Base-by-base conservation (phyloP, 2,329 filamentous ascomycete species). In the Trichoderma sp. region DNA sequence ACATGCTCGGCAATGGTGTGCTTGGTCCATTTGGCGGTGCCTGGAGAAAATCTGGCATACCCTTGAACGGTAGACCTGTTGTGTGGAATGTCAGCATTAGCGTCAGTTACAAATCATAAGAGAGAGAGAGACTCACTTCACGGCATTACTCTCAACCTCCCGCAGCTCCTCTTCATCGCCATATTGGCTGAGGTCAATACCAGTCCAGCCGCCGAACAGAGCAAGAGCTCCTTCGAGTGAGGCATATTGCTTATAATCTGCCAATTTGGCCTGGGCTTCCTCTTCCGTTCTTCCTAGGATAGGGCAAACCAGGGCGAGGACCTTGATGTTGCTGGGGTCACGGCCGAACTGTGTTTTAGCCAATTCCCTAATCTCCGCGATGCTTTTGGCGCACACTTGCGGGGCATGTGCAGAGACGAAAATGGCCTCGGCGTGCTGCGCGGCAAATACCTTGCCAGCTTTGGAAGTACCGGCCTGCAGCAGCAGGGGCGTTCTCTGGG, bases 121-220 rank as follows among this genome's bases (percentile, higher is more conserved):
- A 2, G 9, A 1, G 15, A 17, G 9, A n/a, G 10, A 7, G 3
- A 67, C 70, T 58, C 27, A 84, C 68, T 80, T 77, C 65, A 89
- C 87, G 1, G 87, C 88, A 74, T 90, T 88, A 71, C 84, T 86
- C 75, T 89, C 84, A 12, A 90, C 86, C 64, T 87, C 80, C 50
- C 88, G 78, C 68, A 91, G 75, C 74, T 91, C 89, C 74, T 91
- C 83, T 17, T 90, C 88, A 56, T 91, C 89, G 0, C 81, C 84
- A 72, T 90, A 91, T 61, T 85, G 80, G 35, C 83, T 80, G 15
- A 85, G 71, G 64, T 85, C 82, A 27, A 84, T 84, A 2, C 83
- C 90, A 0, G 90, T 92, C 90, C 90, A 93, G 1, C 90, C 90
- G 22, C 89, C 89, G 72, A 92, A 93, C 19, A 92, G 77, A 1